These are phyloP conservation scores for Aspergillus transmontanensis DNA, from an alignment of 2,329 filamentous ascomycete genomes.

Conservation along the genomic window DNA sequence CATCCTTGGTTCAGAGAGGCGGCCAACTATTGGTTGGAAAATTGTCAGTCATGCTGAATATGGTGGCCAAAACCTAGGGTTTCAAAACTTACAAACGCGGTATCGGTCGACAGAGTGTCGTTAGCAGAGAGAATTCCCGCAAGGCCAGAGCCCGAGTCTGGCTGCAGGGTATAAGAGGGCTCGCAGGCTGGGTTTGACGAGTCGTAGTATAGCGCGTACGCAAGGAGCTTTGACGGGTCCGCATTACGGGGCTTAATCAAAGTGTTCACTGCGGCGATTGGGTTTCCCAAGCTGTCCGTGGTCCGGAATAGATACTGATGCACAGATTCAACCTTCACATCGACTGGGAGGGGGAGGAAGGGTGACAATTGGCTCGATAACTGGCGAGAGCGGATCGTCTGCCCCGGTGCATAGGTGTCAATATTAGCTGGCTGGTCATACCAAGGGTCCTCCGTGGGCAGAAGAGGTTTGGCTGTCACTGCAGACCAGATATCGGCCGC, in stretches of 20 bases:
- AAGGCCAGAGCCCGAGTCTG: background rate
- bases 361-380: conserved; percentile 14
- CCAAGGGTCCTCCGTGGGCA: conserved; percentile 18
- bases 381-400: conserved; percentile 19
- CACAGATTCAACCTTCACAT: conserved; percentile 17
- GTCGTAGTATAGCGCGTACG: conserved; percentile 41
- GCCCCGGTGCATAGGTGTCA: conserved; percentile 12
- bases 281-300: conserved; percentile 19
- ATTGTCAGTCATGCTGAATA: conserved; percentile 30
- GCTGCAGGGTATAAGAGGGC: conserved; percentile 23
- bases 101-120: conserved; percentile 11
- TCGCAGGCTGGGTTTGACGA: conserved; percentile 21
- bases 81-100: conserved; percentile 11
- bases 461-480: conserved; percentile 2
- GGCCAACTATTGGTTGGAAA: conserved; percentile 21
- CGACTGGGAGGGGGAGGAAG: conserved; percentile 10
- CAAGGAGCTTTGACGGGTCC: conserved; percentile 34
- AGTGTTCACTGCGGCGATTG: conserved; percentile 35
- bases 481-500: background rate
- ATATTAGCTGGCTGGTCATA: conserved; percentile 21
- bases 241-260: conserved; percentile 36
- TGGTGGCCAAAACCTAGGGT: background rate
- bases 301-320: conserved; percentile 22
- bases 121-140: conserved; percentile 28
- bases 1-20: conserved; percentile 45